Evolutionary conservation across 371 early-diverging fungal genomes (phyloP).

Genomic region (Mucor lusitanicus): DNA sequence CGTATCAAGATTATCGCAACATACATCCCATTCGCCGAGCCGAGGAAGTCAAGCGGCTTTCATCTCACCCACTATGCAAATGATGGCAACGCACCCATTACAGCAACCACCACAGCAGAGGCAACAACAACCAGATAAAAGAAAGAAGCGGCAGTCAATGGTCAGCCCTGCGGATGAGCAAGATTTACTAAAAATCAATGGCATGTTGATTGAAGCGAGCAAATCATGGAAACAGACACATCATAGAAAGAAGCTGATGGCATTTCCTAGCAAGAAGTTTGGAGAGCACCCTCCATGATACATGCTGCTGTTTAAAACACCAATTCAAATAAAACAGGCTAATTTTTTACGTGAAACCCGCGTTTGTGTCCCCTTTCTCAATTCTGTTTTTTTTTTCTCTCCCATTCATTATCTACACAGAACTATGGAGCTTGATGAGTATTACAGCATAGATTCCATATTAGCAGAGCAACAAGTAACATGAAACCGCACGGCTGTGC

Average conservation of each 20-base stretch:
- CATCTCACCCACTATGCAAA: too few species aligned
- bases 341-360: not conserved
- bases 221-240: not conserved
- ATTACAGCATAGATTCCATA: slow-evolving; percentile 51
- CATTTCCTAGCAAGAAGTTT: not conserved
- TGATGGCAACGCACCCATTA: too few species aligned
- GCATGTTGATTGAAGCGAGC: not conserved
- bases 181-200: not conserved
- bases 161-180: not conserved
- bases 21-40: too few species aligned
- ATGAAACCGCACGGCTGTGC: not conserved
- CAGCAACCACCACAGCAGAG: too few species aligned
- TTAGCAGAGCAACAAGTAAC: slow-evolving; percentile 50
- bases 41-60: too few species aligned
- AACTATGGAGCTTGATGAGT: slow-evolving; percentile 48
- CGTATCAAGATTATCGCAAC: not conserved
- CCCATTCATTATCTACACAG: not conserved
- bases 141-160: not conserved
- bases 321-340: not conserved
- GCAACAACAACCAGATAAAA: not conserved
- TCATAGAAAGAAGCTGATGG: not conserved
- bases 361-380: not conserved
- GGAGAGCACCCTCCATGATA: not conserved
- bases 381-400: not conserved
- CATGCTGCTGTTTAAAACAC: not conserved